Conservation (phyloP, 2,329 filamentous ascomycete genomes). For the Fusarium sp. region DNA sequence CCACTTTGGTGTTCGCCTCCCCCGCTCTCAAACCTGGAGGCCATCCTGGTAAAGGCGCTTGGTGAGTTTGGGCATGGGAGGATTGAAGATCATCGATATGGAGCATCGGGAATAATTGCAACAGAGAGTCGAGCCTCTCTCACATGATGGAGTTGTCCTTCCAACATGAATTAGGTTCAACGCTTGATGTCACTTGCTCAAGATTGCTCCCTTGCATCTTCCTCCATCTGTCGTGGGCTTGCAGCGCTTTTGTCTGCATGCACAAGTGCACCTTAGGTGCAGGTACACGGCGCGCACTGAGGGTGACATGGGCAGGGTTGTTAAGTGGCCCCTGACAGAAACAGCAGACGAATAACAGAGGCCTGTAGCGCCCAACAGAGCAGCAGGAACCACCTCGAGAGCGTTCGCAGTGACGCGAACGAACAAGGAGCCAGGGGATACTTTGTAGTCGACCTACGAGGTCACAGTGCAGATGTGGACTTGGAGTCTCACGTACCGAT, state of each 20-base stretch:
- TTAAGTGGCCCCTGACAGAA: slow-evolving; percentile 24
- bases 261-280: slow-evolving; percentile 41
- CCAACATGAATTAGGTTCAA: background rate
- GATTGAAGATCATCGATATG: slow-evolving; percentile 5
- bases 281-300: slow-evolving; percentile 39
- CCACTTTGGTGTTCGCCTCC: slow-evolving; percentile 41
- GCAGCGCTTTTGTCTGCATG: slow-evolving; percentile 33
- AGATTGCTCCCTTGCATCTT: slow-evolving; percentile 23
- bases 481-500: slow-evolving; percentile 27
- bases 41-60: slow-evolving; percentile 14
- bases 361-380: slow-evolving; percentile 15
- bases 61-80: background rate
- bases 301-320: slow-evolving; percentile 32
- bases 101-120: background rate
- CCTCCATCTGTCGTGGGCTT: slow-evolving; percentile 20
- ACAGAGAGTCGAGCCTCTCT: background rate
- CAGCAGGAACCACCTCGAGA: slow-evolving; percentile 14
- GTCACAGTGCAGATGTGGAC: slow-evolving; percentile 35
- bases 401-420: slow-evolving; percentile 25
- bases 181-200: slow-evolving; percentile 2
- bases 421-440: slow-evolving; percentile 28
- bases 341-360: slow-evolving; percentile 40
- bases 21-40: slow-evolving; percentile 35
- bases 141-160: slow-evolving; percentile 5
- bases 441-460: slow-evolving; percentile 4